phyloP scores from a whole-genome alignment of 257 asterid genomes.

The Dorcoceras hygrometricum region DNA sequence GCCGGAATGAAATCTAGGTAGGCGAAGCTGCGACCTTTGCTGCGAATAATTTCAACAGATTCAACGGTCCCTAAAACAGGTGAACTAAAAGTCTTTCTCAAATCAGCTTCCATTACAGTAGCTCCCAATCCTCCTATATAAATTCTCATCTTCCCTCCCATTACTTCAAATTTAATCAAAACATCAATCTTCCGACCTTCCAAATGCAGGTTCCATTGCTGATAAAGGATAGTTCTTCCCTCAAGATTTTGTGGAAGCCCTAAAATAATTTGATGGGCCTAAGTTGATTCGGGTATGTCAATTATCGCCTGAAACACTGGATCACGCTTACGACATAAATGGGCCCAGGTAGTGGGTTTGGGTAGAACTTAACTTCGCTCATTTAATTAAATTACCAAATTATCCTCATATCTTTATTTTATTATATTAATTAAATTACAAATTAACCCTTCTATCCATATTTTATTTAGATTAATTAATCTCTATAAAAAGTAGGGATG shows the following conservation, averaged over 20 bases:
- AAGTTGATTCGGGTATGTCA: no score
- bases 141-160: conserved; percentile 52
- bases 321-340: not conserved
- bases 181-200: not conserved
- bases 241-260: not conserved
- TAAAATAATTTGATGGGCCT: not conserved
- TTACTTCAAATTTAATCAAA: not conserved
- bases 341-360: not conserved
- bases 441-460: no score
- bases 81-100: conserved; percentile 67
- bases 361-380: no score
- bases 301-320: not conserved
- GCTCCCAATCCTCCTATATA: conserved; percentile 78
- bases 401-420: no score
- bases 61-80: conserved; percentile 71
- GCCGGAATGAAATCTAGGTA: conserved; percentile 72
- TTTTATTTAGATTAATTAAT: no score
- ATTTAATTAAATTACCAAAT: no score
- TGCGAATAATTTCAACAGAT: conserved; percentile 66
- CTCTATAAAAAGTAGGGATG: no score
- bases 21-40: conserved; percentile 83
- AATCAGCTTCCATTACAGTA: conserved; percentile 52
- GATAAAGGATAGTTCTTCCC: not conserved
- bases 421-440: no score
- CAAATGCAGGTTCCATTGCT: not conserved